These are phyloP conservation scores for Penicillium sp. DNA, from an alignment of 2,329 filamentous ascomycete species.

Conservation along the genomic window DNA sequence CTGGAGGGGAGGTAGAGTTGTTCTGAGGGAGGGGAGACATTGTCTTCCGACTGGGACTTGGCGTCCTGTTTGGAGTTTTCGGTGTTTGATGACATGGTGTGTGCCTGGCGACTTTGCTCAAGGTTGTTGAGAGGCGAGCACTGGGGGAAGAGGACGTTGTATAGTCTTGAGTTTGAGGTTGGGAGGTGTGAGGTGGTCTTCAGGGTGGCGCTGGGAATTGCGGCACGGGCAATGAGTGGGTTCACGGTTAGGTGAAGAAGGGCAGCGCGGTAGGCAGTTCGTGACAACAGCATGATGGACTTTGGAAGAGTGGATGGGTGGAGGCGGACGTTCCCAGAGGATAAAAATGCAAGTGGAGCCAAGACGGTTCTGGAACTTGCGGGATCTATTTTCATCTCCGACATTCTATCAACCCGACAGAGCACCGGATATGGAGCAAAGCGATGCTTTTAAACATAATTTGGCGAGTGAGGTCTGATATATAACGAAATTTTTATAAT, in stretches of 20 bases:
- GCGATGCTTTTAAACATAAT: neutral
- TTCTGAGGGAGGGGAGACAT: slow-evolving; percentile 12
- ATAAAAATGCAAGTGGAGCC: slow-evolving; percentile 12
- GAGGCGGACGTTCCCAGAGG: slow-evolving; percentile 15
- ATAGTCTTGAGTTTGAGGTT: slow-evolving; percentile 17
- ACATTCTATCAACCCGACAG: too few relatives aligned
- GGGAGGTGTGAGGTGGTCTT: slow-evolving; percentile 5
- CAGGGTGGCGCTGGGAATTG: slow-evolving; percentile 11
- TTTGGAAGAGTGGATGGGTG: slow-evolving; percentile 17
- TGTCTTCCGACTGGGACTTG: slow-evolving; percentile 12
- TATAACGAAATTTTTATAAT: neutral
- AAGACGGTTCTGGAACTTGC: slow-evolving; percentile 18
- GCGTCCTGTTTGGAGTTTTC: slow-evolving; percentile 2
- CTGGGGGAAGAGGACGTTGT: slow-evolving; percentile 30
- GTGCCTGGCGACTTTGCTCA: slow-evolving; percentile 10
- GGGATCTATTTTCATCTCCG: neutral
- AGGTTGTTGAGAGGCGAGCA: slow-evolving; percentile 21
- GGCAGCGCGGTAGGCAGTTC: slow-evolving; percentile 28
- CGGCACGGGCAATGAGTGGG: slow-evolving; percentile 21
- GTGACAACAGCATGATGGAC: slow-evolving; percentile 30
- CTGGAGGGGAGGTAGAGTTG: slow-evolving; percentile 66
- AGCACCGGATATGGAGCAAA: neutral
- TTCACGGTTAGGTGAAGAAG: slow-evolving; percentile 28
- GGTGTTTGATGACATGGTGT: slow-evolving; percentile 24
- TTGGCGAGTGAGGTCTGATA: too few relatives aligned